Percentiles rank a stretch among this genome's conserved stretches.
phyloP scores from a whole-genome alignment of 306 rosid genomes.

The Oxytropis ochrocephala region DNA sequence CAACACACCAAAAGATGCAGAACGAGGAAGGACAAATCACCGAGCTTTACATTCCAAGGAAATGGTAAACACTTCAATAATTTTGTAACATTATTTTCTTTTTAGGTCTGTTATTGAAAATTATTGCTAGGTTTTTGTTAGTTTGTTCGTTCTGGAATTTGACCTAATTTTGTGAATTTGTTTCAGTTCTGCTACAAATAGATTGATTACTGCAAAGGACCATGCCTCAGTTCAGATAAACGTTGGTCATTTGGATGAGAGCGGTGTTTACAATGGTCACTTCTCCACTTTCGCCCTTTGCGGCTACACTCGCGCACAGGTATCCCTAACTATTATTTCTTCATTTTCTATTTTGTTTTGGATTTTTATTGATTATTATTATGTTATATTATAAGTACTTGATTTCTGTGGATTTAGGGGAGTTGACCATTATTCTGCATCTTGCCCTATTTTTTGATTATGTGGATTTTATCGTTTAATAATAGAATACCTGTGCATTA shows the following conservation, averaged over 20 bases:
- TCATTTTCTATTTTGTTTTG: neutral
- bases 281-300: slow-evolving; percentile 73
- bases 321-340: neutral
- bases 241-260: slow-evolving; percentile 71
- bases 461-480: neutral
- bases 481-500: too few species aligned
- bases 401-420: neutral
- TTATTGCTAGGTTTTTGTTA: neutral
- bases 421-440: neutral
- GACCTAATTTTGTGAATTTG: neutral
- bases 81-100: neutral
- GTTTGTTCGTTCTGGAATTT: neutral
- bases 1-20: slow-evolving; percentile 25
- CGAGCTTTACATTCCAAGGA: slow-evolving; percentile 48
- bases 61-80: slow-evolving; percentile 20
- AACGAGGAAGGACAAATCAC: slow-evolving; percentile 45
- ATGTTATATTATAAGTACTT: neutral
- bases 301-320: slow-evolving; percentile 79
- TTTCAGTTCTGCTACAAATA: slow-evolving; percentile 70
- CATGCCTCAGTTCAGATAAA: slow-evolving; percentile 79
- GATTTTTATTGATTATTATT: neutral
- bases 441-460: neutral
- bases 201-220: slow-evolving; percentile 72
- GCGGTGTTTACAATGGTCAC: slow-evolving; percentile 57
- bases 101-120: neutral